Percentiles rank a stretch among this genome's conserved stretches.
phyloP scores from a whole-genome alignment of 139 green algal species.

The Limnomonas spitsbergensis region DNA sequence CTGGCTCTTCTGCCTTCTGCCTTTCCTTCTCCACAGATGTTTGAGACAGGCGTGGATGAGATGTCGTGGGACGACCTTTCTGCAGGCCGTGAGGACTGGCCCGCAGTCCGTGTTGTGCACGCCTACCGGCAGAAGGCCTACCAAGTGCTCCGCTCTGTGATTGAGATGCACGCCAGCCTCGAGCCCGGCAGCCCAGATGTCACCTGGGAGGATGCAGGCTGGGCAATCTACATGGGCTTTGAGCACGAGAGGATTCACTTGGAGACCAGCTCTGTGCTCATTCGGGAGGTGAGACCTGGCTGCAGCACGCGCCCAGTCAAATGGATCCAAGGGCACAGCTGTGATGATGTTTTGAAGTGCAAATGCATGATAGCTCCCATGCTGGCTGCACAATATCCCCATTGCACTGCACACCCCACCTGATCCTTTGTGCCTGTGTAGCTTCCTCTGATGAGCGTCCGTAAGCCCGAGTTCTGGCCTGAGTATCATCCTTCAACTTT shows the following conservation, averaged over 20 bases:
- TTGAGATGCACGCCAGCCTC: constrained; percentile 47
- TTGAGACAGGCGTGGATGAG: constrained; percentile 81
- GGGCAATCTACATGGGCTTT: constrained; percentile 77
- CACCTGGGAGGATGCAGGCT: constrained; percentile 41
- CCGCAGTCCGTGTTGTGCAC: constrained; percentile 35
- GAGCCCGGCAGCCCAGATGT: constrained; percentile 27
- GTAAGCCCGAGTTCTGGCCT: constrained; percentile 67
- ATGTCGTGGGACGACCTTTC: constrained; percentile 81
- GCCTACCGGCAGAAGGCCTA: constrained; percentile 43
- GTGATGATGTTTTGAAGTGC: too few species aligned
- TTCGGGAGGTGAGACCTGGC: constrained; percentile 66
- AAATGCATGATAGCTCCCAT: too few species aligned
- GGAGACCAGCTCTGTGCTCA: constrained; percentile 61
- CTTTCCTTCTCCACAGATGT: constrained; percentile 47
- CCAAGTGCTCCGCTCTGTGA: constrained; percentile 38
- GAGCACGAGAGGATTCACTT: constrained; percentile 84
- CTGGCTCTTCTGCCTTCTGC: too few species aligned
- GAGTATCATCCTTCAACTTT: constrained; percentile 56
- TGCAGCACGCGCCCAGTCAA: too few species aligned
- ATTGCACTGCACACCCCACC: too few species aligned
- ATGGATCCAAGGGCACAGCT: too few species aligned
- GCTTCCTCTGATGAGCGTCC: constrained; percentile 56
- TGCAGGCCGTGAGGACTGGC: constrained; percentile 75
- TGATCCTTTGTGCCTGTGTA: constrained; percentile 29
- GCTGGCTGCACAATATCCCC: too few species aligned